phyloP scores from a whole-genome alignment of 192 early-diverging fungal genomes.

The Piromyces sp. region DNA sequence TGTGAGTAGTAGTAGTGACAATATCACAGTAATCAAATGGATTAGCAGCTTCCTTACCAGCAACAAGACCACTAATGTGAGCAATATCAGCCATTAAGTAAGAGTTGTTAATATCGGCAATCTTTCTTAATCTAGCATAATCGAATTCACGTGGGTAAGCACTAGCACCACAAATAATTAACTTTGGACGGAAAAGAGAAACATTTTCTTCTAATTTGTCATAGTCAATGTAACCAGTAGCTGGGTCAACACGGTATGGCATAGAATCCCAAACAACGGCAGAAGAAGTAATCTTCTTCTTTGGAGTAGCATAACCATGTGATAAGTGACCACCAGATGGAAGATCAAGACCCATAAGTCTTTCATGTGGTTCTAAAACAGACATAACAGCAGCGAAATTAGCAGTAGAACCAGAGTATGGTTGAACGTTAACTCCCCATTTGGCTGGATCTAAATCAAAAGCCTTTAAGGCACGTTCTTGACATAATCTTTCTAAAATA shows the following conservation, averaged over 20 bases:
- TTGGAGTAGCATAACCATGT: slow-evolving; percentile 97
- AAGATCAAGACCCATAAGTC: slow-evolving; percentile 97
- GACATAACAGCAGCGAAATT: slow-evolving; percentile 97
- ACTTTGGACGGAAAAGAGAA: slow-evolving; percentile 86
- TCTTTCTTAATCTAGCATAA: slow-evolving; percentile 85
- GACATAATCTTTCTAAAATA: slow-evolving; percentile 86
- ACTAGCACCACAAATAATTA: slow-evolving; percentile 95
- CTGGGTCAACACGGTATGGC: slow-evolving; percentile 84
- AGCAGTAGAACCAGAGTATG: slow-evolving; percentile 96
- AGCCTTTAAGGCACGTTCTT: slow-evolving; percentile 80
- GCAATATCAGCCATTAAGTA: slow-evolving; percentile 99
- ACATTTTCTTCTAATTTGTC: slow-evolving; percentile 86
- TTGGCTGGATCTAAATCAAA: slow-evolving; percentile 71
- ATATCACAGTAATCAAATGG: slow-evolving; percentile 97
- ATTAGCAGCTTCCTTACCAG: slow-evolving; percentile 69
- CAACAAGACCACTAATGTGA: slow-evolving; percentile 92
- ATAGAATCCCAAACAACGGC: slow-evolving; percentile 99
- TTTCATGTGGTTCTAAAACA: slow-evolving; percentile 86
- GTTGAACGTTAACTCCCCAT: slow-evolving; percentile 99
- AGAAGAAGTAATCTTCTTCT: slow-evolving; percentile 99
- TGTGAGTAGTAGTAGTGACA: slow-evolving; percentile 99
- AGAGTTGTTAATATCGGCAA: slow-evolving; percentile 89
- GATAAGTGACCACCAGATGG: slow-evolving; percentile 99
- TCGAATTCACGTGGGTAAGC: slow-evolving; percentile 99
- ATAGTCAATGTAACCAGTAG: slow-evolving; percentile 85